Evolutionary conservation across 2,329 filamentous ascomycete species (phyloP).

Genomic region (Calonectria crousiana): DNA sequence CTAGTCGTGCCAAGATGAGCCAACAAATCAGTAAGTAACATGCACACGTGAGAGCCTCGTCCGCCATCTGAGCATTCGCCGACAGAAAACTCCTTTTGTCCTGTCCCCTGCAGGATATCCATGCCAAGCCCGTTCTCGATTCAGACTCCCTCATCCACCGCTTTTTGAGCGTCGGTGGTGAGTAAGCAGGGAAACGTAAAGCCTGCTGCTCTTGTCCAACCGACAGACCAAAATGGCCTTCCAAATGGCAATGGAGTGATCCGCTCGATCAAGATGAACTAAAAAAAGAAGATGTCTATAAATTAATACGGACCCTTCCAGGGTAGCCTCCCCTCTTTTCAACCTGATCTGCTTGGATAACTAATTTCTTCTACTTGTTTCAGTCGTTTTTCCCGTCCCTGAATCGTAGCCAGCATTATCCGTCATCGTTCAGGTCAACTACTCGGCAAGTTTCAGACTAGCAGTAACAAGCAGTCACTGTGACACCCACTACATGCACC

Average conservation of each 20-base stretch:
- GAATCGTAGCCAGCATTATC: too few relatives aligned
- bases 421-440: too few relatives aligned
- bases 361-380: neutral
- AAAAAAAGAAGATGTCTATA: neutral
- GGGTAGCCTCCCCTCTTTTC: neutral
- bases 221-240: neutral
- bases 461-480: too few relatives aligned
- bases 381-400: neutral
- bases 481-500: too few relatives aligned
- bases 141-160: neutral
- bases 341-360: neutral
- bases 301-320: neutral
- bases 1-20: neutral
- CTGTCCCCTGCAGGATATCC: neutral
- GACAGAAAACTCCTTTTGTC: neutral
- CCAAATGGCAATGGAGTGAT: neutral
- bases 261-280: neutral
- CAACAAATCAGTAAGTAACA: neutral
- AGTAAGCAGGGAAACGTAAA: too few relatives aligned
- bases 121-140: neutral
- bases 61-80: neutral
- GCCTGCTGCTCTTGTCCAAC: too few relatives aligned
- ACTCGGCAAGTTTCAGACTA: too few relatives aligned
- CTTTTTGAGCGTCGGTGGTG: neutral
- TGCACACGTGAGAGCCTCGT: neutral